These are phyloP conservation scores for Sisymbrium altissimum DNA, from an alignment of 345 rosid genomes.

Conservation along the genomic window DNA sequence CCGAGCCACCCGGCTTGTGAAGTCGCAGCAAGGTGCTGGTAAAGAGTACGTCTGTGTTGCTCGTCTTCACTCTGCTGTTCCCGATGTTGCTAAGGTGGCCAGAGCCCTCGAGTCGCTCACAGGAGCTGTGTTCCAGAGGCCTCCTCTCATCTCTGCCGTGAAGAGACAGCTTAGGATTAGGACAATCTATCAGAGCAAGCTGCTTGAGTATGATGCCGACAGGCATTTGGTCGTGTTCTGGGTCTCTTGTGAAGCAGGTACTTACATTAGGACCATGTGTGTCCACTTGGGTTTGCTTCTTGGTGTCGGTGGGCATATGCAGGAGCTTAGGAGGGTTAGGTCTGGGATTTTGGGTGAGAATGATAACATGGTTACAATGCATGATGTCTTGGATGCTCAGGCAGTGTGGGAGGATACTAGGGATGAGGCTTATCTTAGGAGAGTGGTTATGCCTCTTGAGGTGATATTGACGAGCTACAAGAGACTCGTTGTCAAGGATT, in stretches of 20 bases:
- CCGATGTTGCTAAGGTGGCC: conserved; percentile 80
- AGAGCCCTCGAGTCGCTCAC: conserved; percentile 88
- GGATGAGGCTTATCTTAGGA: conserved; percentile 73
- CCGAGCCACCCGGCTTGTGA: conserved; percentile 90
- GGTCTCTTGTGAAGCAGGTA: conserved; percentile 96
- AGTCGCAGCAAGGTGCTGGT: conserved; percentile 97
- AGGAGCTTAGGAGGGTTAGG: conserved; percentile 89
- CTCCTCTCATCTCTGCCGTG: conserved; percentile 90
- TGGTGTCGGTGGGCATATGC: conserved; percentile 98
- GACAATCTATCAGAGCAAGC: conserved; percentile 81
- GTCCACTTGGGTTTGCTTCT: conserved; percentile 88
- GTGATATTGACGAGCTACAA: conserved; percentile 83
- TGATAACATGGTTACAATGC: conserved; percentile 98
- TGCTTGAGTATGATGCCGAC: conserved; percentile 77
- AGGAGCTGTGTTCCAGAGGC: conserved; percentile 91
- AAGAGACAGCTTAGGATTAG: conserved; percentile 95
- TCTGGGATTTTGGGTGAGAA: conserved; percentile 90
- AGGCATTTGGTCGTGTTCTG: conserved; percentile 92
- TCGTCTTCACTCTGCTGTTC: conserved; percentile 75
- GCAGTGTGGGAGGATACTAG: neutral
- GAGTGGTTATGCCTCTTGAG: conserved; percentile 91
- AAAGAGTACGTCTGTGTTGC: conserved; percentile 97
- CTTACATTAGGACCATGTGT: conserved; percentile 91
- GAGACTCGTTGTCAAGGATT: conserved; percentile 90
- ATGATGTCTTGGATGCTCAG: conserved; percentile 97